Base-by-base conservation (phyloP, 78 protist species). In the Ministeria vibrans region DNA sequence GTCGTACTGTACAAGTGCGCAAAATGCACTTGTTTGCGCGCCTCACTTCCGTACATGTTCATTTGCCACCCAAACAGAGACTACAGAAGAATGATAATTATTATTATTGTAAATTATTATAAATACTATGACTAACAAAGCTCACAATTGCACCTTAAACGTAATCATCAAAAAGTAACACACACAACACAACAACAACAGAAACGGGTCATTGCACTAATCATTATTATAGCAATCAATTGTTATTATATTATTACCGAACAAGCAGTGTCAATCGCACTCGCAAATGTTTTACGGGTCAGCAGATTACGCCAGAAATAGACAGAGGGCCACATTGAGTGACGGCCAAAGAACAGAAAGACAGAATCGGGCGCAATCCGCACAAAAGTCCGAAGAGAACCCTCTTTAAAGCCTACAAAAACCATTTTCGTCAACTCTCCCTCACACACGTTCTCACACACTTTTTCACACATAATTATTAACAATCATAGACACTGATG, bases 51-150 rank as follows among this genome's bases (percentile, higher is more conserved):
- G 38, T 71, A 53, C 38, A 78, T 77, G 32, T 20, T 36, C 0
- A 82, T 78, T 0, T 9, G 13, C 90, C 90, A 87, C 13, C 83
- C 83, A 71, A 87, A 87, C 41, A 87, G 84, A 39, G 72, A 87
- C n/a, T 20, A 18, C n/a, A n/a, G n/a, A n/a, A n/a, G n/a, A n/a
- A n/a, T n/a, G n/a, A n/a, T n/a, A n/a, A n/a, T n/a, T n/a, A n/a
- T n/a, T n/a, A n/a, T n/a, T n/a, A n/a, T n/a, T n/a, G n/a, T n/a
- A n/a, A n/a, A n/a, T n/a, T n/a, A n/a, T n/a, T n/a, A n/a, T n/a
- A n/a, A n/a, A n/a, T n/a, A n/a, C n/a, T n/a, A n/a, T n/a, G 5
- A 86, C 70, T 0, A 78, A 62, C 0, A 43, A 4, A 42, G 80
- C 90, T 30, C 80, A 81, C 13, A 80, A 11, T 32, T 28, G 34